These are phyloP conservation scores for Wallacemonas sp. DNA, from an alignment of 208 protist genomes.

Conservation along the genomic window DNA sequence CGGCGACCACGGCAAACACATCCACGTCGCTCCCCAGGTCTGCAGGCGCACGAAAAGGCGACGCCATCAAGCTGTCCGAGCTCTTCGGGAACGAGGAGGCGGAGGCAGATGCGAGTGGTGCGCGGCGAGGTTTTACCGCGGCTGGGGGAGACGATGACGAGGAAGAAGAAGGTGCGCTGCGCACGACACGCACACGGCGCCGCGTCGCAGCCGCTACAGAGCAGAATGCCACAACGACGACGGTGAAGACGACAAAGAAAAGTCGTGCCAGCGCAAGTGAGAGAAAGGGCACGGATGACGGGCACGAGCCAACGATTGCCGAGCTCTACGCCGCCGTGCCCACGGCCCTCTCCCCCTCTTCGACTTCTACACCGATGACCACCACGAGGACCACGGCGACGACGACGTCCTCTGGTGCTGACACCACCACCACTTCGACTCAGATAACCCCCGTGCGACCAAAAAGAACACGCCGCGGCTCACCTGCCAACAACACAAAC, in stretches of 20 bases:
- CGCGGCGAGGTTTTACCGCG: background rate
- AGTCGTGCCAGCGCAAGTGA: background rate
- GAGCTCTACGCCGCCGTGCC: slow-evolving; percentile 2
- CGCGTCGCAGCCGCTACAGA: background rate
- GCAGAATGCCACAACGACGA: background rate
- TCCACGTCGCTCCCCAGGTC: background rate
- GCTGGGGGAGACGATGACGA: background rate
- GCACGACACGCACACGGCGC: slow-evolving; percentile 6
- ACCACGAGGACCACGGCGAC: background rate
- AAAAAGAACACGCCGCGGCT: background rate
- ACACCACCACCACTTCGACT: slow-evolving; percentile 11
- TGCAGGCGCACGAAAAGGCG: background rate
- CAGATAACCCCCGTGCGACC: background rate
- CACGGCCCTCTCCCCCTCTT: background rate
- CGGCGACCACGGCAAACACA: background rate
- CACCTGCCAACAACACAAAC: background rate
- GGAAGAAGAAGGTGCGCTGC: slow-evolving; percentile 10
- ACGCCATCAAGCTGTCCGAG: background rate
- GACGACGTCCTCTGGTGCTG: slow-evolving; percentile 1
- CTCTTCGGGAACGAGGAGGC: background rate
- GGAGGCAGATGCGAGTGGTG: background rate
- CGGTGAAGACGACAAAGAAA: background rate
- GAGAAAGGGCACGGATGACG: background rate
- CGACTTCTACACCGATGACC: background rate
- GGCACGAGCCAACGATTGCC: slow-evolving; percentile 8